phyloP scores from a whole-genome alignment of 306 rosid genomes.

The Comarum palustre region DNA sequence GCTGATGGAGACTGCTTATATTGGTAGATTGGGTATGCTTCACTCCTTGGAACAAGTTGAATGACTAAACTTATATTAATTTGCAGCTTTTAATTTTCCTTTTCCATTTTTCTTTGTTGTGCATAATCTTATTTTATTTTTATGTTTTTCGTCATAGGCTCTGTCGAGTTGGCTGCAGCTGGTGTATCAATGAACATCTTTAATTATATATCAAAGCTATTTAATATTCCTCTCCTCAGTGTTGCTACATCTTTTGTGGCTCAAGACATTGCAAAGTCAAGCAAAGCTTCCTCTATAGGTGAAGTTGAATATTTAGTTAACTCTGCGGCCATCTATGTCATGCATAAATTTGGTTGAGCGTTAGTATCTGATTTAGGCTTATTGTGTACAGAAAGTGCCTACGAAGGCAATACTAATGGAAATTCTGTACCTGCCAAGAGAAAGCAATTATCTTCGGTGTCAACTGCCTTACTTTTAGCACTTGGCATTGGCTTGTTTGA shows the following conservation, averaged over 20 bases:
- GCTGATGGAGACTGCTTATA: constrained; percentile 93
- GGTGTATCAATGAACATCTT: constrained; percentile 84
- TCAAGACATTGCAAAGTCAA: constrained; percentile 69
- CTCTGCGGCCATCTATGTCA: not conserved
- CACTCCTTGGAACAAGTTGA: not conserved
- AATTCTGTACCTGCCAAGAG: constrained; percentile 44
- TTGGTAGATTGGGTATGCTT: constrained; percentile 73
- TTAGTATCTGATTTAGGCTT: constrained; percentile 23
- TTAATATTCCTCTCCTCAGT: constrained; percentile 89
- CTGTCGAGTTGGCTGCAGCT: constrained; percentile 87
- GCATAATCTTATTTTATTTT: not conserved
- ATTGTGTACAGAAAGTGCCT: constrained; percentile 35
- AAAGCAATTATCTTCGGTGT: constrained; percentile 79
- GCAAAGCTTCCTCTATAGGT: constrained; percentile 59
- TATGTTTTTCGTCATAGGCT: constrained; percentile 43
- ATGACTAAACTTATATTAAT: not conserved
- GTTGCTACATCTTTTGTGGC: constrained; percentile 96
- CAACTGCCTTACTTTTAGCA: constrained; percentile 87
- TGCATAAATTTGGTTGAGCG: not conserved
- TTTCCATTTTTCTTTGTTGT: too few species aligned
- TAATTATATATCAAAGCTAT: constrained; percentile 80
- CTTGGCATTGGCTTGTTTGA: constrained; percentile 76
- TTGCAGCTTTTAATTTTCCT: not conserved
- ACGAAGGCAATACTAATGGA: constrained; percentile 36
- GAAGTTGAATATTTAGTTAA: constrained; percentile 4